A percentile compares a stretch with the other conserved stretches of the same genome.
Evolutionary conservation across 129 eudicot species (phyloP).

Genomic region (Escallonia herrerae): DNA sequence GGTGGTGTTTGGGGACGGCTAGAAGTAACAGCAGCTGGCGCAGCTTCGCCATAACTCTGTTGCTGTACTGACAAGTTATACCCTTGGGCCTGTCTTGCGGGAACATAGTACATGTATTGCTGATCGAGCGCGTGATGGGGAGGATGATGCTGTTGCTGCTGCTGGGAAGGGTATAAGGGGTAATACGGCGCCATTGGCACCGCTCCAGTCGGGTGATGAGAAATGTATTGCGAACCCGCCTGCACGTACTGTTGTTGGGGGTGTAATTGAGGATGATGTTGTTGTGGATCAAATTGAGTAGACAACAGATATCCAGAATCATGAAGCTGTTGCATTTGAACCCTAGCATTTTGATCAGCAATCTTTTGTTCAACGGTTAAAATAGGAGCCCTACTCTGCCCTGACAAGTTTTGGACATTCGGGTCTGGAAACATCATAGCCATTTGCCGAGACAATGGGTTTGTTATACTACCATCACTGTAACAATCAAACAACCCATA

Average conservation of each 20-base stretch:
- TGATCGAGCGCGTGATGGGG: conserved; percentile 50
- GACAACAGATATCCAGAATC: conserved; percentile 52
- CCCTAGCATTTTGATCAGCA: conserved; percentile 39
- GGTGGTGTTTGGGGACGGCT: conserved; percentile 43
- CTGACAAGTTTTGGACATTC: conserved; percentile 38
- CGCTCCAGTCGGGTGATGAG: conserved; percentile 56
- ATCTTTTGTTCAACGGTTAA: conserved; percentile 26
- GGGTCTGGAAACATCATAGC: conserved; percentile 55
- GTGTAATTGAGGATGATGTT: conserved; percentile 37
- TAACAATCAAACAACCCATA: conserved; percentile 8
- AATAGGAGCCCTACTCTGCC: conserved; percentile 23
- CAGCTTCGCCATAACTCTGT: conserved; percentile 33
- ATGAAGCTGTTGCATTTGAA: conserved; percentile 56
- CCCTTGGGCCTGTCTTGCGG: conserved; percentile 54
- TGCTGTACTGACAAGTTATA: conserved; percentile 55
- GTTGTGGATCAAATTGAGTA: conserved; percentile 50
- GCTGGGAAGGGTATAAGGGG: conserved; percentile 68
- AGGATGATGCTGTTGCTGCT: conserved; percentile 50
- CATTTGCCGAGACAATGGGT: conserved; percentile 49
- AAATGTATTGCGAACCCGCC: conserved; percentile 51
- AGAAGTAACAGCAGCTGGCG: conserved; percentile 24
- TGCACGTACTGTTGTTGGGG: conserved; percentile 65
- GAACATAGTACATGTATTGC: conserved; percentile 61
- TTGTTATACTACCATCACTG: conserved; percentile 74
- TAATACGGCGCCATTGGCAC: conserved; percentile 58